Evolutionary conservation across 139 green algal species (phyloP).

Genomic region (Tetradesmus lagerheimii): DNA sequence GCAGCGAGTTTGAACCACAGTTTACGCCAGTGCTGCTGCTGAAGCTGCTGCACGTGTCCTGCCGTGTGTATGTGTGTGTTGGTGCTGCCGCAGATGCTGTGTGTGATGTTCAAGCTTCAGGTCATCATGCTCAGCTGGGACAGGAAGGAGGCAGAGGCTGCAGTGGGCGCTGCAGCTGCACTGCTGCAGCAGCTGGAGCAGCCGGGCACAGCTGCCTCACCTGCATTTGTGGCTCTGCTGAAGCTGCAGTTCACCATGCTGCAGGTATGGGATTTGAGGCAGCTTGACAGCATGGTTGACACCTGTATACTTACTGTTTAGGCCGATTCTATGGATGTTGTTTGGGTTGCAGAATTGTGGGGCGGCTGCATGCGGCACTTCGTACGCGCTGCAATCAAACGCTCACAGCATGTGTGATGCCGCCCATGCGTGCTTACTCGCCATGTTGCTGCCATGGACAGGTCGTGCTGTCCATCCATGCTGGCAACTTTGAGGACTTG

Average conservation of each 20-base stretch:
- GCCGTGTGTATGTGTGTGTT: neutral
- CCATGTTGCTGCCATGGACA: slow-evolving; percentile 15
- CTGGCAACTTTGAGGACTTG: slow-evolving; percentile 12
- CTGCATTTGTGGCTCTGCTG: neutral
- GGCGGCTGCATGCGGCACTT: too few relatives aligned
- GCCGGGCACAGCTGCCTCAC: neutral
- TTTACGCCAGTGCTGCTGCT: too few relatives aligned
- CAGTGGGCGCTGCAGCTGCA: neutral
- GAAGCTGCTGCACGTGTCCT: neutral
- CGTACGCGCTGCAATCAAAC: too few relatives aligned
- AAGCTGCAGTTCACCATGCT: slow-evolving; percentile 58
- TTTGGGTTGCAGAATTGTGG: too few relatives aligned
- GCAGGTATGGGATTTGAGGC: slow-evolving; percentile 33
- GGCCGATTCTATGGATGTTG: too few relatives aligned
- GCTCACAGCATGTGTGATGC: too few relatives aligned
- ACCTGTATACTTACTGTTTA: neutral
- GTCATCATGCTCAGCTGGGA: slow-evolving; percentile 48
- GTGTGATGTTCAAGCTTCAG: slow-evolving; percentile 48
- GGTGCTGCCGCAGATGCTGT: slow-evolving; percentile 46
- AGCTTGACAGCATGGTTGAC: neutral
- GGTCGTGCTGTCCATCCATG: neutral
- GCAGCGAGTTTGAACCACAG: too few relatives aligned
- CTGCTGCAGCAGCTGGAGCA: slow-evolving; percentile 12
- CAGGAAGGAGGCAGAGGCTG: neutral
- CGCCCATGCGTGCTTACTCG: neutral